Percentiles rank a stretch among this genome's conserved stretches.
phyloP scores from a whole-genome alignment of 169 alveolate genomes.

The Eimeria sp. region DNA sequence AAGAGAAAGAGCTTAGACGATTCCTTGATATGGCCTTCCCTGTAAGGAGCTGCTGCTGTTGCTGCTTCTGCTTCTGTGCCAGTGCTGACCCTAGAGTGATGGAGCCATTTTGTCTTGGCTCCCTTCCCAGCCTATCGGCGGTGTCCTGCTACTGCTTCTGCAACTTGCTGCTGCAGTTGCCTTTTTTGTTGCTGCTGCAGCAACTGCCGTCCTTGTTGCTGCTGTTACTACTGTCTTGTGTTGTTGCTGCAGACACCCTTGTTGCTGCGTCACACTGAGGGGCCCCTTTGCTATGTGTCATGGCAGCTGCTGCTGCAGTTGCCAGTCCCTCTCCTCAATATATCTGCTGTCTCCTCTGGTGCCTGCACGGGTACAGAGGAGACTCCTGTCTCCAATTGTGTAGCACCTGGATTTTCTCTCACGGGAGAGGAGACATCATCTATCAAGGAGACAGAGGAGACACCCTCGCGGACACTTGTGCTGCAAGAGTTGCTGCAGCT shows the following conservation, averaged over 20 bases:
- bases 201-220: neutral
- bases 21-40: neutral
- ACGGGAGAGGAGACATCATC: neutral
- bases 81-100: neutral
- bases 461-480: neutral
- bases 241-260: neutral
- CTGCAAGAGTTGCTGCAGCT: slow-evolving; percentile 16
- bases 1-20: neutral
- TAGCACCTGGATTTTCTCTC: neutral
- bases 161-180: neutral
- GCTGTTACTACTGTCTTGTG: neutral
- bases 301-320: slow-evolving; percentile 60
- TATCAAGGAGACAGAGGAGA: neutral
- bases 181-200: neutral
- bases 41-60: neutral
- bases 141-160: neutral
- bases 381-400: neutral
- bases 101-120: neutral
- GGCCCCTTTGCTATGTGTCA: neutral
- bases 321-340: neutral
- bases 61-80: neutral
- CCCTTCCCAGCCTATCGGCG: neutral
- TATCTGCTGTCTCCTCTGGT: neutral
- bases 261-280: neutral
- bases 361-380: too few relatives aligned